Conservation (phyloP, 345 rosid species). For the Laguncularia racemosa region DNA sequence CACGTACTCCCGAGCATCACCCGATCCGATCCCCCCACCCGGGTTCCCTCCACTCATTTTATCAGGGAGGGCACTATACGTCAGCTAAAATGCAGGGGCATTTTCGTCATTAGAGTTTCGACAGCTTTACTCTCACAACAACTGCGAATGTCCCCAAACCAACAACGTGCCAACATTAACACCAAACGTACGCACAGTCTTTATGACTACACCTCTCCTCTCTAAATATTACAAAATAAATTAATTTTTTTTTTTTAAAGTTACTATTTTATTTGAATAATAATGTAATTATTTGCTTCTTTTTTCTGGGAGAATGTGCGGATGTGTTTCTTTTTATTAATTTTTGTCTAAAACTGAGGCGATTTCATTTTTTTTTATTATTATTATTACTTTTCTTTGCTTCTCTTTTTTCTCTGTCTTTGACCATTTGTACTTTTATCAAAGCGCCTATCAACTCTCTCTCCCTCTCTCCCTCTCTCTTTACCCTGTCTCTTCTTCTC, state of each 20-base stretch:
- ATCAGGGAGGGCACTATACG: too few species aligned
- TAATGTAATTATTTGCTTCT: not conserved
- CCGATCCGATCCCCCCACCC: too few species aligned
- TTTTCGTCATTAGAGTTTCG: too few species aligned
- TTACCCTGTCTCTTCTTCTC: constrained; percentile 13
- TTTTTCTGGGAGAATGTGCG: not conserved
- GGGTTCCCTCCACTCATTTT: too few species aligned
- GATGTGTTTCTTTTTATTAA: not conserved
- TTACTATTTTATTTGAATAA: not conserved
- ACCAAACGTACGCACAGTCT: constrained; percentile 5
- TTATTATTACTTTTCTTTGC: not conserved
- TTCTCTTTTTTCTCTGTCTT: constrained; percentile 7
- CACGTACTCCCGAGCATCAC: too few species aligned
- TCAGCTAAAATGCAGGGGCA: too few species aligned
- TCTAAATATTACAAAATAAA: too few species aligned
- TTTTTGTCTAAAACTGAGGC: constrained; percentile 6
- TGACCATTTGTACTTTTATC: constrained; percentile 10
- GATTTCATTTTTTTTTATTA: not conserved
- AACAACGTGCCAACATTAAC: constrained; percentile 10
- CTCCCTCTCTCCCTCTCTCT: constrained; percentile 13
- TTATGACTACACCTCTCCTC: not conserved
- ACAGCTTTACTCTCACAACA: not conserved
- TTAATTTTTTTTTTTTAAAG: too few species aligned
- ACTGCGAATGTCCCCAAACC: not conserved
- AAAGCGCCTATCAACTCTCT: constrained; percentile 14